phyloP scores from a whole-genome alignment of 2,329 filamentous ascomycete species.

The Calonectria montana region DNA sequence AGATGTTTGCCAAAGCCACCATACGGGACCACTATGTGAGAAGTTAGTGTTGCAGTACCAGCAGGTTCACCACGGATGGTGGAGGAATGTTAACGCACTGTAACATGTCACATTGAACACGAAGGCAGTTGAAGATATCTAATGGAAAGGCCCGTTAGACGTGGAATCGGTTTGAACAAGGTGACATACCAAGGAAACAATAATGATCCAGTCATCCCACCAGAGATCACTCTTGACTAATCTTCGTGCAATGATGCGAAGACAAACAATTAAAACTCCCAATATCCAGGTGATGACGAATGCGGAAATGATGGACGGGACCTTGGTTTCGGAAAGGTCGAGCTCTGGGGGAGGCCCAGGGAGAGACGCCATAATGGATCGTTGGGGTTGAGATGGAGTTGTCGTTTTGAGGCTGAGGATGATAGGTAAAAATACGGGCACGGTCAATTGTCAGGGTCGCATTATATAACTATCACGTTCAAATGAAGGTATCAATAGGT shows the following conservation, averaged over 20 bases:
- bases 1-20: slow-evolving; percentile 1
- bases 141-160: background rate
- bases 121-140: background rate
- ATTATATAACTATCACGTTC: background rate
- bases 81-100: background rate
- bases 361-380: background rate
- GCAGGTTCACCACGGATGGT: too few species aligned
- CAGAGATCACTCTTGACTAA: background rate
- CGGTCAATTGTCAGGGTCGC: background rate
- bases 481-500: too few species aligned
- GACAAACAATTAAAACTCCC: background rate
- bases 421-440: background rate
- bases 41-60: background rate
- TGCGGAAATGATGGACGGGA: background rate
- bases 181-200: background rate
- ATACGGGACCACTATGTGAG: background rate
- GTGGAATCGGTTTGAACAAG: background rate
- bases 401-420: background rate
- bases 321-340: background rate
- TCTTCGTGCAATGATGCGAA: background rate
- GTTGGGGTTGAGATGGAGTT: background rate
- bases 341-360: background rate
- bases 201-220: slow-evolving; percentile 4
- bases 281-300: background rate
- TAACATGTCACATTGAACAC: background rate